These are phyloP conservation scores for Elaeagnus macrophylla DNA, from an alignment of 306 rosid genomes.

Conservation along the genomic window DNA sequence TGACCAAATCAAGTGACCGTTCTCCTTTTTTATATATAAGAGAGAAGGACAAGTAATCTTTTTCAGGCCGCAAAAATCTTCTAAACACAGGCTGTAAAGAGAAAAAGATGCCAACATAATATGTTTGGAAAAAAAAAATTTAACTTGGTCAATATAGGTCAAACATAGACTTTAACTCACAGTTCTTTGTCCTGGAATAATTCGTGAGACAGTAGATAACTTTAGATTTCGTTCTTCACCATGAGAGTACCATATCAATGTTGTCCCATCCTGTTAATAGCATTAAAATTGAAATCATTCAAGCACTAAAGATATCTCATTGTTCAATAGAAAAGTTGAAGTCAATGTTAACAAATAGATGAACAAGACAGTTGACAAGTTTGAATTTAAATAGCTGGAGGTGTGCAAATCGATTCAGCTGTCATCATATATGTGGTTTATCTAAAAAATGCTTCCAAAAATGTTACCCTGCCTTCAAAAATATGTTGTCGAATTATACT, in stretches of 20 bases:
- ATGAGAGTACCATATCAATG: constrained; percentile 67
- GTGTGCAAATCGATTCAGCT: too few relatives aligned
- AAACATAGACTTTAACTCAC: constrained; percentile 43
- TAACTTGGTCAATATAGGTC: too few relatives aligned
- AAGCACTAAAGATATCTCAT: constrained; percentile 13
- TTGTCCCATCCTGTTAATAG: constrained; percentile 72
- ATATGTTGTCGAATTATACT: too few relatives aligned
- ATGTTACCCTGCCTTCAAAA: too few relatives aligned
- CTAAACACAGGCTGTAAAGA: constrained; percentile 72
- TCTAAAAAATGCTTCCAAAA: too few relatives aligned
- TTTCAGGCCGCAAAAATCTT: constrained; percentile 88
- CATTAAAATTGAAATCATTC: constrained; percentile 36
- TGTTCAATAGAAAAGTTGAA: constrained; percentile 6
- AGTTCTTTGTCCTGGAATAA: constrained; percentile 87
- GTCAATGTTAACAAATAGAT: not conserved
- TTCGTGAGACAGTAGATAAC: constrained; percentile 47
- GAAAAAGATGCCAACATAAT: constrained; percentile 5
- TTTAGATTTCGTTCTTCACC: constrained; percentile 69
- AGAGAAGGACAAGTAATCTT: constrained; percentile 84
- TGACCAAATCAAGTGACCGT: constrained; percentile 87
- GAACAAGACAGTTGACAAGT: not conserved
- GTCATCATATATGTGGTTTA: too few relatives aligned
- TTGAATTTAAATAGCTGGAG: too few relatives aligned
- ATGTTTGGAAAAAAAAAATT: not conserved
- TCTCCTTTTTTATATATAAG: constrained; percentile 68